Evolutionary conservation across 1,284 basidiomycete genomes (phyloP), one percentile per base, ranked within the genome.

Genomic region (Somion occarium): DNA sequence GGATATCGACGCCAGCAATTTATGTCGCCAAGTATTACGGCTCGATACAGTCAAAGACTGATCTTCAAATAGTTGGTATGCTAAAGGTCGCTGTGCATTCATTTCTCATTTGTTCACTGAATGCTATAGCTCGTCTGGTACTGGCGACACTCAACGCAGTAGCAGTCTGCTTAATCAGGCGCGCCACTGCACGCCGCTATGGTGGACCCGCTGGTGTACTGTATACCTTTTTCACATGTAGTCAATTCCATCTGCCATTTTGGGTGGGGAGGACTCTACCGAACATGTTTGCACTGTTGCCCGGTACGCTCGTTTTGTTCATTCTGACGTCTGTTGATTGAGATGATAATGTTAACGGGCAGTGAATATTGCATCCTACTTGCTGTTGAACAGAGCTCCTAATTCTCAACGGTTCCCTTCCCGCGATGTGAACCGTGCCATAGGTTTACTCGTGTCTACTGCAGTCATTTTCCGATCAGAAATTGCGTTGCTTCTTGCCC

Each of bases 261-360:
- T 99, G 93, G 86, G 88, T 92, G 70, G 84, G 93, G 2, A 74
- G 96, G 44, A 97, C 96, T 0, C 71, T 98, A 13, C 95, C 96
- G 0, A 99, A 99, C 67, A 95, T 94, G 81, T 83, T 94, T 56
- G 93, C 93, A 2, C 73, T 96, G 18, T 75, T 89, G 7, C 81
- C 85, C 48, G 86, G 92, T 94, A 57, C 48, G 79, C 64, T 34
- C 15, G 19, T 46, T 34, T 43, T 34, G 24, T 25, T 18, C 11
- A 37, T 18, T 52, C 22, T 27, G 19, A 38, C n/a, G 9, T n/a
- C 22, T 30, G 13, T 20, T 7, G 7, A 20, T 12, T 24, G 9
- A 5, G 23, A 19, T 46, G 5, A 41, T 19, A 19, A 34, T 11
- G 37, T 19, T 18, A 37, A 20, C 19, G 18, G 38, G 3, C 56